Conservation (phyloP, 371 early-diverging fungal species). For the Rhizopus sp. region DNA sequence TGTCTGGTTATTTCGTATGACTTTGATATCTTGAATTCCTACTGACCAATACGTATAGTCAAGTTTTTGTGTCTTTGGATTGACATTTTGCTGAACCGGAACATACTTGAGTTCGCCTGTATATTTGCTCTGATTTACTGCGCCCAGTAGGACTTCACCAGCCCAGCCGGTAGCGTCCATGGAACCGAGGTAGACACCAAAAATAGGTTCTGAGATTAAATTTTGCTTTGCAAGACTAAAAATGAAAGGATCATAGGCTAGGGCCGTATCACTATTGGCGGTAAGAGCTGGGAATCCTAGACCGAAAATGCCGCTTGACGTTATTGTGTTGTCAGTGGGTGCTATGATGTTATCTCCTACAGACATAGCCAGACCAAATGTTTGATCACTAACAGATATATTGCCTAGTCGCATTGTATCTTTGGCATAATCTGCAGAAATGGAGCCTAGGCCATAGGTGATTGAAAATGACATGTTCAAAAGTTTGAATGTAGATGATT, state of each 20-base stretch:
- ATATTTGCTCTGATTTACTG: slow-evolving; percentile 20
- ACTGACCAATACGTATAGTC: slow-evolving; percentile 13
- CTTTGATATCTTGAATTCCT: neutral
- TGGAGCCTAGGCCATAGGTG: slow-evolving; percentile 13
- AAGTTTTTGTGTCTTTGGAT: neutral
- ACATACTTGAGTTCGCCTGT: slow-evolving; percentile 24
- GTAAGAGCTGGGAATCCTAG: slow-evolving; percentile 24
- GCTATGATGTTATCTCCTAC: slow-evolving; percentile 15
- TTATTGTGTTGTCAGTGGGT: slow-evolving; percentile 7
- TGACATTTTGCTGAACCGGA: slow-evolving; percentile 21
- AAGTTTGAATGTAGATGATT: slow-evolving; percentile 17
- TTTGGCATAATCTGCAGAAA: neutral
- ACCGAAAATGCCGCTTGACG: slow-evolving; percentile 30
- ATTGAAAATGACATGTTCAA: slow-evolving; percentile 10
- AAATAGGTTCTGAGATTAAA: slow-evolving; percentile 20
- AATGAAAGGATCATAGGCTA: slow-evolving; percentile 15
- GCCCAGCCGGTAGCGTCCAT: neutral
- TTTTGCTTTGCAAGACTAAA: slow-evolving; percentile 14
- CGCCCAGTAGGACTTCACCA: slow-evolving; percentile 36
- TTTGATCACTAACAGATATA: slow-evolving; percentile 4
- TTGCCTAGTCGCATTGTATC: neutral
- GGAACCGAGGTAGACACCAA: slow-evolving; percentile 6
- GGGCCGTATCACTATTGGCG: slow-evolving; percentile 13
- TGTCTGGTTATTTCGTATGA: neutral
- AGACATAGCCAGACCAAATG: slow-evolving; percentile 32